Base-by-base conservation (phyloP, 1,284 basidiomycete species). In the Ustilago lituana region DNA sequence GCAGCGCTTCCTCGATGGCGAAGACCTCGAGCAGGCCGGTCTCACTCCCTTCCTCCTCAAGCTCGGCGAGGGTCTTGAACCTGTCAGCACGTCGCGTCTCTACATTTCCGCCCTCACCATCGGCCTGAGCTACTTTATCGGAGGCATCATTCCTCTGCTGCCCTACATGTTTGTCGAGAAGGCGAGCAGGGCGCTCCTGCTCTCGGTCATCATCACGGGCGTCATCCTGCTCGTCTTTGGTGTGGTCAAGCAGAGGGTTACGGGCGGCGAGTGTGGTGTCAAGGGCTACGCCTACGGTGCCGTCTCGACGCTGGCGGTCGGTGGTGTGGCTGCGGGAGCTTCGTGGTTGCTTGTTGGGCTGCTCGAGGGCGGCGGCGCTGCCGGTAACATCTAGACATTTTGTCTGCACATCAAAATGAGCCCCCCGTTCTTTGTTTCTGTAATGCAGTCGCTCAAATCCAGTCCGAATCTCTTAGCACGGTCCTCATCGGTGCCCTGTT, bases 241-340 rank as follows among this genome's bases (percentile, higher is more conserved):
- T 46, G 66, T 76, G 15, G 72, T 73, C 35, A 79, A 79, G 59
- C 75, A 77, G 51, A 22, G 65, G 3, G 55, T 65, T 9, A 77
- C 77, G 3, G 77, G 77, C 20, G 77, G 75, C n/a, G 49, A 53
- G 33, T 61, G 51, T 32, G 66, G 68, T 4, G 36, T 64, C 14
- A 67, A 65, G 49, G 77, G 74, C 8, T 70, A 87, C 78, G 81
- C 91, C 9, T 92, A 91, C 87, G 94, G 94, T n/a, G 92, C 93
- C 1, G 79, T 92, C 20, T 90, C 88, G 73, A 98, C 92, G n/a
- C 84, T 95, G 50, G 84, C 91, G 36, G 94, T 98, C 3, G 94
- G 94, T 51, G 93, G 92, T 24, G 84, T 91, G 0, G 94, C 94
- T 0, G 93, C 94, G 0, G 93, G 88, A 0, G 91, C 92, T 0